A percentile compares a stretch with the other conserved stretches of the same genome.
Evolutionary conservation across 2,329 filamentous ascomycete species (phyloP).

Genomic region (Ascosphaera aggregata): DNA sequence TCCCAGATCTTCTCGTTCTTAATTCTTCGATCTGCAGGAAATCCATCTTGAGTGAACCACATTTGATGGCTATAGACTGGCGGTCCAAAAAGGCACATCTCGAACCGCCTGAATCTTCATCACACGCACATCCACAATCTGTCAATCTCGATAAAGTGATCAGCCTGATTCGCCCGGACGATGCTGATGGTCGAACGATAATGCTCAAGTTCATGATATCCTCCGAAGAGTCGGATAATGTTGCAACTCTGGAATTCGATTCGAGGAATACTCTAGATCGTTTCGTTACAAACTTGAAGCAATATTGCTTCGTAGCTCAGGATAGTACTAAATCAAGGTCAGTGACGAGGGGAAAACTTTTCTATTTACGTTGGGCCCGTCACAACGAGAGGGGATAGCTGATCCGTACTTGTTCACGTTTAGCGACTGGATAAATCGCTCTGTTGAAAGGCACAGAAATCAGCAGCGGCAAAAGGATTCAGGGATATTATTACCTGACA

Average conservation of each 20-base stretch:
- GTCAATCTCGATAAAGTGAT: neutral
- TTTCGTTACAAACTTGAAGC: slow-evolving; percentile 7
- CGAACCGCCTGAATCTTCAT: neutral
- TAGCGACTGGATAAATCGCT: no score
- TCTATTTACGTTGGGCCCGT: no score
- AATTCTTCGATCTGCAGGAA: neutral
- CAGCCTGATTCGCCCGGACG: neutral
- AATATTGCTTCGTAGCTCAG: slow-evolving; percentile 2
- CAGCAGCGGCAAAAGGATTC: no score
- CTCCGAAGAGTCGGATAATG: slow-evolving; percentile 1
- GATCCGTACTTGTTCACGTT: no score
- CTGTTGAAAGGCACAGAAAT: no score
- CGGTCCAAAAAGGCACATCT: neutral
- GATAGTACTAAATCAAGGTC: slow-evolving; percentile 9
- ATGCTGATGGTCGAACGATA: neutral
- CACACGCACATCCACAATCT: neutral
- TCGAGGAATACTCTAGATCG: slow-evolving; percentile 7
- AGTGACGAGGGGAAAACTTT: slow-evolving; percentile 4
- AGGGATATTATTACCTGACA: neutral
- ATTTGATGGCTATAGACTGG: neutral
- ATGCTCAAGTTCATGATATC: neutral
- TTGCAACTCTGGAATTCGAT: slow-evolving; percentile 12
- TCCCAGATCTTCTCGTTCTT: neutral
- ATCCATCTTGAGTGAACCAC: neutral
- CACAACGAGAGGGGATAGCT: no score